Evolutionary conservation across 495 filamentous ascomycete genomes (phyloP).

Genomic region (Evansstolkia leycettana): DNA sequence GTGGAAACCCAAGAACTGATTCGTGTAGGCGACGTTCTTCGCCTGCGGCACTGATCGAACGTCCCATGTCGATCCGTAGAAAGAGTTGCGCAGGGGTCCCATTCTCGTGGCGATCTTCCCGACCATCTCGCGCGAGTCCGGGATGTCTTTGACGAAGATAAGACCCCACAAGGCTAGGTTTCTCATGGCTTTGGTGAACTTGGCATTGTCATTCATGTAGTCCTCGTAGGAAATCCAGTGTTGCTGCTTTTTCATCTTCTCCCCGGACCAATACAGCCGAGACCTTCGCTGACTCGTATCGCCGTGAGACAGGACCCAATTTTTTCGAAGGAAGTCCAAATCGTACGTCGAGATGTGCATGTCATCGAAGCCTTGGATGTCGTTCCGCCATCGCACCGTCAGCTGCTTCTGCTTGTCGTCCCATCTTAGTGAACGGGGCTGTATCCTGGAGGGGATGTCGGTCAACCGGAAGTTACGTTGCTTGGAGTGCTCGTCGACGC

Average conservation of each 20-base stretch:
- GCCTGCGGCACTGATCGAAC: slow-evolving; percentile 63
- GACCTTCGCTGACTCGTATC: slow-evolving; percentile 4
- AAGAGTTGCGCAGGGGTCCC: slow-evolving; percentile 64
- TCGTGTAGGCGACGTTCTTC: slow-evolving; percentile 88
- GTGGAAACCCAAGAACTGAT: slow-evolving; percentile 65
- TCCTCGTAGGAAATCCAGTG: slow-evolving; percentile 51
- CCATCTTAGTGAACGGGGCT: slow-evolving; percentile 18
- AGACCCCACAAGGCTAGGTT: slow-evolving; percentile 50
- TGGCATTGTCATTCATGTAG: slow-evolving; percentile 47
- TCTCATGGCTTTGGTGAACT: slow-evolving; percentile 40
- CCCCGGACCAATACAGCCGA: slow-evolving; percentile 20
- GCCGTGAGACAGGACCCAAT: too few relatives aligned
- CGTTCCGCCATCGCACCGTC: slow-evolving; percentile 48
- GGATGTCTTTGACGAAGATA: slow-evolving; percentile 60
- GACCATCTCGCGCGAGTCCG: slow-evolving; percentile 48
- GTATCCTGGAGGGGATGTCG: slow-evolving; percentile 51
- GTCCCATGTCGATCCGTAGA: slow-evolving; percentile 87
- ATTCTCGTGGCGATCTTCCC: slow-evolving; percentile 56
- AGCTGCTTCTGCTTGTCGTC: slow-evolving; percentile 38
- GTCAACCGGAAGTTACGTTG: slow-evolving; percentile 71
- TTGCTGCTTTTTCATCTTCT: slow-evolving; percentile 11
- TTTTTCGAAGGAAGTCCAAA: too few relatives aligned
- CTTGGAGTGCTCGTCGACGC: slow-evolving; percentile 65
- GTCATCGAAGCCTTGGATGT: slow-evolving; percentile 33
- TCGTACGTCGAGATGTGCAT: slow-evolving; percentile 39